A percentile compares a stretch with the other conserved stretches of the same genome.
phyloP scores from a whole-genome alignment of 108 stramenopile genomes.

The Conticribra guillardii region DNA sequence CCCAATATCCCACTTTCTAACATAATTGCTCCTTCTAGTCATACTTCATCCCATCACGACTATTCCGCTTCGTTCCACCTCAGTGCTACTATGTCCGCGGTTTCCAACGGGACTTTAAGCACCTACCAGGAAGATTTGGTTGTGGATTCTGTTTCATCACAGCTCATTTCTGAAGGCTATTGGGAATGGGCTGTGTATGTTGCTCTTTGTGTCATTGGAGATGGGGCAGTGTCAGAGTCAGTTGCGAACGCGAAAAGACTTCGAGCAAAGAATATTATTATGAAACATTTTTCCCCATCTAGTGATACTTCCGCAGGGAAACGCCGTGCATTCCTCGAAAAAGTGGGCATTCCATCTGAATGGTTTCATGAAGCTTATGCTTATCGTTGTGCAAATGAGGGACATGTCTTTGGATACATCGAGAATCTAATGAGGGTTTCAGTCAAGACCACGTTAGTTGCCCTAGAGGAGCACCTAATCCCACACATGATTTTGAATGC shows the following conservation, averaged over 20 bases:
- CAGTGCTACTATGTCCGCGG: slow-evolving; percentile 57
- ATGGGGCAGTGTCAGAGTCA: slow-evolving; percentile 11
- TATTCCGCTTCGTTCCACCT: slow-evolving; percentile 59
- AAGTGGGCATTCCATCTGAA: slow-evolving; percentile 58
- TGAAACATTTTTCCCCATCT: slow-evolving; percentile 50
- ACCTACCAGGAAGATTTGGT: slow-evolving; percentile 51
- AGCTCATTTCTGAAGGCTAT: slow-evolving; percentile 57
- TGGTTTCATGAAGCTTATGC: slow-evolving; percentile 76
- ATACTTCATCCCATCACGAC: slow-evolving; percentile 48
- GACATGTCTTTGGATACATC: slow-evolving; percentile 53
- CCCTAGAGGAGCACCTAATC: slow-evolving; percentile 57
- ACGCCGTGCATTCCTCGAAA: slow-evolving; percentile 52
- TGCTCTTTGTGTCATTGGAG: slow-evolving; percentile 50
- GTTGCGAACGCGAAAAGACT: slow-evolving; percentile 20
- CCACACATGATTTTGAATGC: slow-evolving; percentile 64
- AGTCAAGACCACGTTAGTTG: slow-evolving; percentile 30
- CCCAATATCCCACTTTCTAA: slow-evolving; percentile 16
- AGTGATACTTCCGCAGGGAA: slow-evolving; percentile 15
- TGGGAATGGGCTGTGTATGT: slow-evolving; percentile 90
- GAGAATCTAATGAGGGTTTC: slow-evolving; percentile 51
- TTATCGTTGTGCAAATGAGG: slow-evolving; percentile 42
- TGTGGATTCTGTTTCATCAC: slow-evolving; percentile 62
- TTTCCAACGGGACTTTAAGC: slow-evolving; percentile 44
- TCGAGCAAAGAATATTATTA: slow-evolving; percentile 61
- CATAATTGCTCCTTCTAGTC: slow-evolving; percentile 40